phyloP scores from a whole-genome alignment of 805 yeast genomes.

The Spencermartinsiella europaea region DNA sequence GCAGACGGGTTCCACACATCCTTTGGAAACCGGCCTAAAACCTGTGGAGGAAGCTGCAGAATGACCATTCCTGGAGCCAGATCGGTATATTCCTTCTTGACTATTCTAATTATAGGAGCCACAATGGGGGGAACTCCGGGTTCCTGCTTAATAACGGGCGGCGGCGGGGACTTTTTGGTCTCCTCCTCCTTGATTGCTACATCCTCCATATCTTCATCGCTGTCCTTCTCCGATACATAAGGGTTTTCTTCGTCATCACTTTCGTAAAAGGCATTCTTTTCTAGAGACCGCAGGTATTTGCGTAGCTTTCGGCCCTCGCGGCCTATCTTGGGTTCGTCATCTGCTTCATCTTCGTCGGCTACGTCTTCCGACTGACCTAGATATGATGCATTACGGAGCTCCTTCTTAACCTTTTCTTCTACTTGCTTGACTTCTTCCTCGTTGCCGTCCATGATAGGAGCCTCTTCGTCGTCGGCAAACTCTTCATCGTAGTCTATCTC shows the following conservation, averaged over 20 bases:
- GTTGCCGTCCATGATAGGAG: slow-evolving; percentile 92
- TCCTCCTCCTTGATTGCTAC: slow-evolving; percentile 10
- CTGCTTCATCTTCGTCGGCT: slow-evolving; percentile 53
- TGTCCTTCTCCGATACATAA: slow-evolving; percentile 60
- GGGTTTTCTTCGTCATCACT: slow-evolving; percentile 83
- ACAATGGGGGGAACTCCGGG: slow-evolving; percentile 22
- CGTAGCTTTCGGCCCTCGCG: slow-evolving; percentile 85
- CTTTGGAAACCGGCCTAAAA: slow-evolving; percentile 60
- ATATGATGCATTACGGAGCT: slow-evolving; percentile 57
- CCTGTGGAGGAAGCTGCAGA: slow-evolving; percentile 56
- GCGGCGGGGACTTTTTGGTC: slow-evolving; percentile 7
- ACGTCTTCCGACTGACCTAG: slow-evolving; percentile 58
- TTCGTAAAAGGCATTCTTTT: slow-evolving; percentile 81
- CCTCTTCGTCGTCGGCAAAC: slow-evolving; percentile 98
- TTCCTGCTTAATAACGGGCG: slow-evolving; percentile 31
- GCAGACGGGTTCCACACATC: slow-evolving; percentile 81
- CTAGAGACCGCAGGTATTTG: slow-evolving; percentile 77
- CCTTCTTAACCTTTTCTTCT: slow-evolving; percentile 46
- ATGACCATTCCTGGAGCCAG: slow-evolving; percentile 51
- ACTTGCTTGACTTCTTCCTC: slow-evolving; percentile 92
- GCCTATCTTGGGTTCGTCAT: slow-evolving; percentile 78
- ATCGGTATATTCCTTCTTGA: slow-evolving; percentile 37
- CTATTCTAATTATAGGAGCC: slow-evolving; percentile 12
- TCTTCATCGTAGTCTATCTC: slow-evolving; percentile 94
- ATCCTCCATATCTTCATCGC: slow-evolving; percentile 41